Evolutionary conservation across 2,329 filamentous ascomycete genomes (phyloP).

Genomic region (Ceratocystiopsis sp.): DNA sequence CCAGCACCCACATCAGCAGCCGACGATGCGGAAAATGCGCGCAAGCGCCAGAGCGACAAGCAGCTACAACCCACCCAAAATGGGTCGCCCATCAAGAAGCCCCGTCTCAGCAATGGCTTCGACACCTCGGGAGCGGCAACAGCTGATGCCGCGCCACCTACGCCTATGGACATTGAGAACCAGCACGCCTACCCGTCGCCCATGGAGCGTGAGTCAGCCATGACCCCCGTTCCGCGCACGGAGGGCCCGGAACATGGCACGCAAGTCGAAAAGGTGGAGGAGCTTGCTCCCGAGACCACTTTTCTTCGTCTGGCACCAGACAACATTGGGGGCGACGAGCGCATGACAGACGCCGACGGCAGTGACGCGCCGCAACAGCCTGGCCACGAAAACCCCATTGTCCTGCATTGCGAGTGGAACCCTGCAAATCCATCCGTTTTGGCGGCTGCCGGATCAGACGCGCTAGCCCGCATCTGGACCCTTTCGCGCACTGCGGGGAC

Average conservation of each 20-base stretch:
- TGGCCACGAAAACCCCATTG: slow-evolving; percentile 34
- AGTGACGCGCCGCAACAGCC: slow-evolving; percentile 6
- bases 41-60: slow-evolving; percentile 33
- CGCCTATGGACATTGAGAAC: slow-evolving; percentile 41
- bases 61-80: slow-evolving; percentile 30
- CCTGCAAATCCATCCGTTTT: slow-evolving; percentile 46
- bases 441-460: slow-evolving; percentile 52
- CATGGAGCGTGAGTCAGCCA: slow-evolving; percentile 37
- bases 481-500: slow-evolving; percentile 26
- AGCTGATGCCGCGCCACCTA: slow-evolving; percentile 19
- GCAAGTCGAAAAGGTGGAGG: slow-evolving; percentile 45
- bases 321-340: slow-evolving; percentile 19
- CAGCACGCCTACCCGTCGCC: slow-evolving; percentile 51
- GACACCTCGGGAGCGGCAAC: slow-evolving; percentile 29
- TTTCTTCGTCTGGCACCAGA: slow-evolving; percentile 38
- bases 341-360: slow-evolving; percentile 8
- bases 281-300: slow-evolving; percentile 40
- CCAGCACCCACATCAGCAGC: slow-evolving; percentile 11
- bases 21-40: slow-evolving; percentile 26
- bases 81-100: slow-evolving; percentile 41
- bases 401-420: slow-evolving; percentile 55
- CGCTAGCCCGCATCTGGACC: slow-evolving; percentile 53
- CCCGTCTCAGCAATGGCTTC: slow-evolving; percentile 44
- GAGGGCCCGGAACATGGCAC: slow-evolving; percentile 47
- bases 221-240: slow-evolving; percentile 35